Evolutionary conservation across 1,284 basidiomycete genomes (phyloP), one percentile per base, ranked within the genome.

Genomic region (Boletus sp.): DNA sequence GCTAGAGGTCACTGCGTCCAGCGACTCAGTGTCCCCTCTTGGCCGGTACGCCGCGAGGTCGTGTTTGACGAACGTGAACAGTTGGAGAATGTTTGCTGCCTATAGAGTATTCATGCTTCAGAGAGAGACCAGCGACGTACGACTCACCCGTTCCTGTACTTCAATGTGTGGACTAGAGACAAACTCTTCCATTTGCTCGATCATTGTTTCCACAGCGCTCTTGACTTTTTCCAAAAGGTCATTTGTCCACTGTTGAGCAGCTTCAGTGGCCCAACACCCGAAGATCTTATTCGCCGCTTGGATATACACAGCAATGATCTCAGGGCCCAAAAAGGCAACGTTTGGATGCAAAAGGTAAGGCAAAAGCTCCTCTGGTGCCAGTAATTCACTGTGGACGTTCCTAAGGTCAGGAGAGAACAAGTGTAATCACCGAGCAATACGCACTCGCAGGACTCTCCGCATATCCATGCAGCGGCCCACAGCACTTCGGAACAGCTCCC

Each of bases 381-480:
- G 76, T 27, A 92, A 78, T 66, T 91, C 89, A 52, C 90, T 93
- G 50, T 40, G n/a, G n/a, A 48, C n/a, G 6, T 47, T 31, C 51
- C 33, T 27, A 47, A 58, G 52, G n/a, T 67, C 35, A 65, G 63
- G 55, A 38, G 38, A 40, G 13, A 55, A 59, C 25, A 25, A 25
- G 7, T 9, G 63, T 31, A 51, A 23, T 44, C 35, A 48, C 47
- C 44, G 25, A 49, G 43, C 28, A 53, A 53, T 31, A 61, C 90
- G 66, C 61, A 89, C 89, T 86, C 81, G 81, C 91, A 89, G 73
- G 95, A 95, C 76, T 99, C 97, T 30, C 96, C 96, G 67, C 93
- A 94, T 65, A 98, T 92, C 91, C 93, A 98, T 2, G 94, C 94
- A 8, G 94, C 95, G 3, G 95, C 96, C 81, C 91, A 93, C 2